Conservation (phyloP, 305 asterid genomes). For the Solanum hybrid region DNA sequence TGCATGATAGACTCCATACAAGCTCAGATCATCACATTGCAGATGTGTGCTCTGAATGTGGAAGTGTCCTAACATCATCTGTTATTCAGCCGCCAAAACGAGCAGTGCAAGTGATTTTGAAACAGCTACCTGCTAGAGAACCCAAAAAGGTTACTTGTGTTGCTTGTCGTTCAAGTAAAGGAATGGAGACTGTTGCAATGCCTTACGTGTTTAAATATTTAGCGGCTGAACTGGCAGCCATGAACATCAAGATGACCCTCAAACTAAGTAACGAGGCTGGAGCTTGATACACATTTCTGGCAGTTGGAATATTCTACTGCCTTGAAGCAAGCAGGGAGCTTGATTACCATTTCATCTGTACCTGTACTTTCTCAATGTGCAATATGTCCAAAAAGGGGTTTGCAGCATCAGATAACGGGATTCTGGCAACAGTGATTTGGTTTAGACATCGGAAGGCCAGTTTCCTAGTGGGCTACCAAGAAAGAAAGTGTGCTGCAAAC, state of each 20-base stretch:
- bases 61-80: constrained; percentile 70
- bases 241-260: constrained; percentile 83
- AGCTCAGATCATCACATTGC: constrained; percentile 92
- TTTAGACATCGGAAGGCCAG: not conserved
- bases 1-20: constrained; percentile 88
- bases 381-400: not conserved
- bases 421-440: not conserved
- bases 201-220: constrained; percentile 83
- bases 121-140: constrained; percentile 46
- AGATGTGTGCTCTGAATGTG: constrained; percentile 79
- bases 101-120: constrained; percentile 31
- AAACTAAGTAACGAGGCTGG: constrained; percentile 47
- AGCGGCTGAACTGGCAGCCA: constrained; percentile 90
- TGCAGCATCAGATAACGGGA: not conserved
- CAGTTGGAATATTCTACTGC: not conserved
- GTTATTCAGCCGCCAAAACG: constrained; percentile 37
- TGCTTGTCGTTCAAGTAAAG: constrained; percentile 64
- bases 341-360: not conserved
- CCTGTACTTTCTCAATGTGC: not conserved
- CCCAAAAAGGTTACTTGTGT: constrained; percentile 61
- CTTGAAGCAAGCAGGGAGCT: not conserved
- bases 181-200: constrained; percentile 98
- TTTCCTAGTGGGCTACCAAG: not conserved
- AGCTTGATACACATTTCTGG: constrained; percentile 19
- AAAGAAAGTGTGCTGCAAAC: not conserved